Evolutionary conservation across 2,329 filamentous ascomycete species (phyloP).

Genomic region (Aureobasidium zeae): DNA sequence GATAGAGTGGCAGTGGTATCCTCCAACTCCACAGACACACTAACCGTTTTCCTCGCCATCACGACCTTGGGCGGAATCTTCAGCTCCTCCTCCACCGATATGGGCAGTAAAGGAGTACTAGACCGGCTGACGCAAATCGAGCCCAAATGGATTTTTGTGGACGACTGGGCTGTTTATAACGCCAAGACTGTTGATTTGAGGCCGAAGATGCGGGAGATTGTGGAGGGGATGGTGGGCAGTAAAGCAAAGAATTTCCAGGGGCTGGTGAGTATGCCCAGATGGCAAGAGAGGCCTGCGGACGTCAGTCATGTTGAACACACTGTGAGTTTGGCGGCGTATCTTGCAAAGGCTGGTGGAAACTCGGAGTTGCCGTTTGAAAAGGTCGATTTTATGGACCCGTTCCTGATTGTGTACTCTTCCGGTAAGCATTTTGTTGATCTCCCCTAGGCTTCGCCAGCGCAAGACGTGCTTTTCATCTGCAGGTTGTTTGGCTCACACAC

Average conservation of each 20-base stretch:
- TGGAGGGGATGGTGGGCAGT: slow-evolving; percentile 48
- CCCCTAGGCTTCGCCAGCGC: background rate
- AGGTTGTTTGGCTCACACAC: too few species aligned
- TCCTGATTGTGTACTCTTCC: slow-evolving; percentile 57
- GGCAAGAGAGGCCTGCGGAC: slow-evolving; percentile 48
- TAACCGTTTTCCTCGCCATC: slow-evolving; percentile 60
- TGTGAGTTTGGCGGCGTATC: slow-evolving; percentile 35
- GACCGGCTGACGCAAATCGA: slow-evolving; percentile 66
- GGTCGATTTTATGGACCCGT: slow-evolving; percentile 62
- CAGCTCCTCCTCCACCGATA: slow-evolving; percentile 69
- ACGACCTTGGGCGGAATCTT: slow-evolving; percentile 66
- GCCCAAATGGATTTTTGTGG: slow-evolving; percentile 73
- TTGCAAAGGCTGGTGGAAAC: slow-evolving; percentile 31
- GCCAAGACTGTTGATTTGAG: slow-evolving; percentile 64
- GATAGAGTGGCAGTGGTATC: slow-evolving; percentile 69
- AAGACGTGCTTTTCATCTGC: too few species aligned
- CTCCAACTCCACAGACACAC: slow-evolving; percentile 64
- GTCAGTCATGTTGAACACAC: slow-evolving; percentile 45
- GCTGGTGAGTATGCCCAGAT: slow-evolving; percentile 58
- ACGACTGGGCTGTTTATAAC: slow-evolving; percentile 72
- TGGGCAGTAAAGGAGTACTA: slow-evolving; percentile 69
- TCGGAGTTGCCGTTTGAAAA: slow-evolving; percentile 46
- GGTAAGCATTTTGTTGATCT: background rate
- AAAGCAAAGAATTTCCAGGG: slow-evolving; percentile 47
- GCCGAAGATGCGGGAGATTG: slow-evolving; percentile 59